Conservation (phyloP, 805 yeast species). For the Saccharomycopsis oosterbeekiorum region DNA sequence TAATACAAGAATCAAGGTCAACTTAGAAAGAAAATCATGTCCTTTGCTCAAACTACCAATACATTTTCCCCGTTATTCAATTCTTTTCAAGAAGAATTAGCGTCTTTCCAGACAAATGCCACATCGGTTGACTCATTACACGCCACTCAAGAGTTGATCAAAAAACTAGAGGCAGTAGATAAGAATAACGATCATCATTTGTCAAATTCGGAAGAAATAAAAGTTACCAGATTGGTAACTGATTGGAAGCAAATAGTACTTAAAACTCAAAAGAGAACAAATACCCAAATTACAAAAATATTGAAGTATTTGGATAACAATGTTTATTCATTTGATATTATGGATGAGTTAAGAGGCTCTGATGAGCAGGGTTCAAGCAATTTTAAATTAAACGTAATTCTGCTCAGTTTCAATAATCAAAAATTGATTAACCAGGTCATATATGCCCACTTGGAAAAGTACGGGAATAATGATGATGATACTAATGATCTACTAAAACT, state of each 20-base stretch:
- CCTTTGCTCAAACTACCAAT: neutral
- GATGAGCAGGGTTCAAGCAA: neutral
- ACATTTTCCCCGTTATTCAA: neutral
- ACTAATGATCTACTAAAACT: neutral
- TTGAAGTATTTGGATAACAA: slow-evolving; percentile 13
- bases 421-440: slow-evolving; percentile 15
- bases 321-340: slow-evolving; percentile 14
- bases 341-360: slow-evolving; percentile 9
- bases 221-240: neutral
- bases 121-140: neutral
- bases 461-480: neutral
- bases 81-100: neutral
- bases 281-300: slow-evolving; percentile 5
- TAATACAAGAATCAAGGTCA: too few relatives aligned
- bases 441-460: slow-evolving; percentile 5
- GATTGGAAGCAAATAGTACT: slow-evolving; percentile 9
- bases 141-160: neutral
- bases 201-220: neutral
- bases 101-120: neutral
- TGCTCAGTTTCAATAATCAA: slow-evolving; percentile 5
- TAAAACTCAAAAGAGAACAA: slow-evolving; percentile 7
- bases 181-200: neutral
- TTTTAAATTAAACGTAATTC: slow-evolving; percentile 7
- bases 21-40: neutral
- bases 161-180: neutral